phyloP scores from a whole-genome alignment of 805 yeast genomes.

The Kazachstania psychrophila region DNA sequence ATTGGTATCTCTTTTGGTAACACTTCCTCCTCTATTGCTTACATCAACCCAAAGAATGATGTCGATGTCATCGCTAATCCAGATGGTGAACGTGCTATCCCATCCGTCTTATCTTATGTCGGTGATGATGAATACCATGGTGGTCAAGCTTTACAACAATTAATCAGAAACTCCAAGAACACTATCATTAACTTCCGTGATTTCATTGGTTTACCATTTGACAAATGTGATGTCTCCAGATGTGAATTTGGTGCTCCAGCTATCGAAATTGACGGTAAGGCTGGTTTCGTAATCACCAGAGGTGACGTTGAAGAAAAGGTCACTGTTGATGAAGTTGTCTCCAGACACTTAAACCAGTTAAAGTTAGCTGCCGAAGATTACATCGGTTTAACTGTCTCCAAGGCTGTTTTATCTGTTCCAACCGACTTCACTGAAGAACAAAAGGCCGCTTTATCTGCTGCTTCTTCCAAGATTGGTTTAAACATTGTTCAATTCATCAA shows the following conservation, averaged over 20 bases:
- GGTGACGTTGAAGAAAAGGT: constrained; percentile 44
- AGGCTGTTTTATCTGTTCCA: constrained; percentile 85
- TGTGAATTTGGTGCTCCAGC: constrained; percentile 46
- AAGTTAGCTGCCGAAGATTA: constrained; percentile 87
- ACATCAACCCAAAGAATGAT: constrained; percentile 70
- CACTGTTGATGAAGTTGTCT: constrained; percentile 67
- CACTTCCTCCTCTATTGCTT: constrained; percentile 90
- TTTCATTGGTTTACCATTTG: constrained; percentile 68
- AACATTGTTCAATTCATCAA: constrained; percentile 77
- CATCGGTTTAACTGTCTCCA: constrained; percentile 70
- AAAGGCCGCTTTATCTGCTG: constrained; percentile 48
- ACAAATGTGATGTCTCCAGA: constrained; percentile 56
- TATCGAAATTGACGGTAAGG: constrained; percentile 43
- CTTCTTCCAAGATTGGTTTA: constrained; percentile 65
- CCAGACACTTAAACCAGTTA: constrained; percentile 75
- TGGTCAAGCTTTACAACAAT: constrained; percentile 86
- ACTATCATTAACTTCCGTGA: constrained; percentile 92
- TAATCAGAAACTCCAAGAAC: constrained; percentile 79
- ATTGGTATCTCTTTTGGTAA: constrained; percentile 96
- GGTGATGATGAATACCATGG: constrained; percentile 97
- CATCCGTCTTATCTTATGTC: constrained; percentile 83
- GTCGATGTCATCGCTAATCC: constrained; percentile 98
- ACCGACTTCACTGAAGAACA: constrained; percentile 74
- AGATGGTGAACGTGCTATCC: constrained; percentile 96
- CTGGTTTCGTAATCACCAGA: constrained; percentile 52